Evolutionary conservation across 108 stramenopile genomes (phyloP), one percentile per base, ranked within the genome.

Genomic region (Pseudonitzschia multiseries): DNA sequence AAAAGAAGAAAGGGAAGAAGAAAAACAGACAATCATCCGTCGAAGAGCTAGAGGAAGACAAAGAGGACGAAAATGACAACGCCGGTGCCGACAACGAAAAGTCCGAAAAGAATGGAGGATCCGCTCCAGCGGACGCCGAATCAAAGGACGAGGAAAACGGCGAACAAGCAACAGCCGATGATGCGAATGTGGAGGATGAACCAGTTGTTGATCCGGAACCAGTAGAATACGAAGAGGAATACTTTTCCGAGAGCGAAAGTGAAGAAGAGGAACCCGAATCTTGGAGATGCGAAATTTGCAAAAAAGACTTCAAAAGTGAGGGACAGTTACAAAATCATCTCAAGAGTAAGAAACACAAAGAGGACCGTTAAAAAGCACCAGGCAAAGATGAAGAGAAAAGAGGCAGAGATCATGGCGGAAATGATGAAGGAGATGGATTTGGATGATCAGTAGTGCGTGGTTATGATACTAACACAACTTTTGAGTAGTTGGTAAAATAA

Each of bases 331-430:
- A 92, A 36, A 96, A 92, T 80, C 95, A 96, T 68, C 75, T 86
- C 68, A 90, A 87, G 68, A 91, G 89, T 69, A 96, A 96, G 67
- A 96, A 93, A 71, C 92, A 96, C 69, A 93, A 93, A 79, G 90
- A 90, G 51, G 79, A n/a, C 74, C 20, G 71, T 80, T 71, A 94
- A 90, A 68, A 90, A 93, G 68, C 89, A 82, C 51, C 69, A 82
- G 53, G 74, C 70, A 61, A 87, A 83, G 51, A 67, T 87, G 56
- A 81, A 83, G 52, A 82, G 65, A 48, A 74, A 86, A 44, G 79
- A 79, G 51, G 66, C 67, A 18, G 69, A 79, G 31, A 51, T 74
- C 21, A 73, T 79, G 72, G 69, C 68, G 28, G 57, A 74, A 40
- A 73, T 79, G 61, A 48, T 74, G 60, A 67, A 73, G 28, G 72